phyloP scores from a whole-genome alignment of 2,329 filamentous ascomycete species.

The Aspergillus ustus region DNA sequence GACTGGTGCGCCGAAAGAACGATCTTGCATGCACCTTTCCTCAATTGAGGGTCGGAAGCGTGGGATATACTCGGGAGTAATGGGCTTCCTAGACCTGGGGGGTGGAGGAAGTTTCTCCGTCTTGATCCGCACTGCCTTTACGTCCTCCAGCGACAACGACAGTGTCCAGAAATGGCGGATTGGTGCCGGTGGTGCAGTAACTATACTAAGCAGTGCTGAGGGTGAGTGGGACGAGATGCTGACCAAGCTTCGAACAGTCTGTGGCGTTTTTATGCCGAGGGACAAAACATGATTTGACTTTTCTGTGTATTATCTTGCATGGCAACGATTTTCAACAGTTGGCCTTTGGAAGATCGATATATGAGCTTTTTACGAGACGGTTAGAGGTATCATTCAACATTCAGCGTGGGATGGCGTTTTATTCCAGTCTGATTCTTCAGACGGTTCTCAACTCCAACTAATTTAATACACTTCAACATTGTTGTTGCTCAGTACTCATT shows the following conservation, averaged over 20 bases:
- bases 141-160: constrained; percentile 32
- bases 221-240: constrained; percentile 93
- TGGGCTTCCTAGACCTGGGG: constrained; percentile 86
- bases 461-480: not conserved
- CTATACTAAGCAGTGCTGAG: constrained; percentile 76
- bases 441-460: no score
- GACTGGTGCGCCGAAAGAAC: constrained; percentile 95
- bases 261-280: constrained; percentile 45
- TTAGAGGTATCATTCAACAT: constrained; percentile 37
- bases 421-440: not conserved
- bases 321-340: constrained; percentile 36
- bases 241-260: constrained; percentile 64
- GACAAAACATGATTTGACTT: constrained; percentile 7
- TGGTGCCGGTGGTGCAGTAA: constrained; percentile 89
- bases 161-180: constrained; percentile 68
- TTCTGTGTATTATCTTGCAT: constrained; percentile 11
- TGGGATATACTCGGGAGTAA: constrained; percentile 82
- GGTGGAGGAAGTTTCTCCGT: constrained; percentile 91
- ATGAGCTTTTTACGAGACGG: constrained; percentile 4
- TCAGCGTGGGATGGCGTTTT: constrained; percentile 27
- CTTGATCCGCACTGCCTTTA: constrained; percentile 80
- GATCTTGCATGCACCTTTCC: constrained; percentile 81
- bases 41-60: constrained; percentile 68
- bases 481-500: not conserved
- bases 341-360: constrained; percentile 19